These are phyloP conservation scores for Lunasporangiospora selenospora DNA, from an alignment of 192 early-diverging fungal species.

Conservation along the genomic window DNA sequence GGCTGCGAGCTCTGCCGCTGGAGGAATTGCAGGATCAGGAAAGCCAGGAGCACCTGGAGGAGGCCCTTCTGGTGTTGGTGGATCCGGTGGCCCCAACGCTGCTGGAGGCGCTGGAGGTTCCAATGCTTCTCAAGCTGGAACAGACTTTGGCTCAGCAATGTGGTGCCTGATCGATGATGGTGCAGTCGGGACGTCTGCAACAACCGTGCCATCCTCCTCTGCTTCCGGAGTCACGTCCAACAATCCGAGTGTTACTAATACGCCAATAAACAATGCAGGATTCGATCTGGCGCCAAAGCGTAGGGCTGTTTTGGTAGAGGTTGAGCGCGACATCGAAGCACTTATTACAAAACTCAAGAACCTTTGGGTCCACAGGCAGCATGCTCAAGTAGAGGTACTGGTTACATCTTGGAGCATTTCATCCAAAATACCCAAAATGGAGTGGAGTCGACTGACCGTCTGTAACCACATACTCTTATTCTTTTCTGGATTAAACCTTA, in stretches of 20 bases:
- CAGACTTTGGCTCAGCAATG: conserved; percentile 23
- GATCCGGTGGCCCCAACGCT: not conserved
- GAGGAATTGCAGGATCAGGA: not conserved
- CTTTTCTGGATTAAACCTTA: not conserved
- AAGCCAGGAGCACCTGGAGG: conserved; percentile 23
- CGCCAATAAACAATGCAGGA: not conserved
- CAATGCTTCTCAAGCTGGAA: conserved; percentile 4
- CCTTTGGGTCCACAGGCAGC: conserved; percentile 59
- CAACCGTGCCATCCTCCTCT: conserved; percentile 1
- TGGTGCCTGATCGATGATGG: conserved; percentile 48
- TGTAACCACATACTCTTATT: not conserved
- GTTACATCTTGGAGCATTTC: not conserved
- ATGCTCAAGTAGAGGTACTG: conserved; percentile 54
- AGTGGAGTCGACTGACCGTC: no score
- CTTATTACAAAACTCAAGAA: conserved; percentile 57
- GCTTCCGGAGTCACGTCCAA: no score
- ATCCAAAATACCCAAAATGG: no score
- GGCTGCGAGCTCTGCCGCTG: not conserved
- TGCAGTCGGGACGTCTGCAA: conserved; percentile 4
- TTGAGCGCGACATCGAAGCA: conserved; percentile 57
- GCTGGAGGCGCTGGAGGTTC: conserved; percentile 4
- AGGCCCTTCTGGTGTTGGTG: conserved; percentile 7
- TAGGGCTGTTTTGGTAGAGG: conserved; percentile 55
- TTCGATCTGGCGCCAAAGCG: conserved; percentile 2
- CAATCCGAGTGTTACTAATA: conserved; percentile 1